A percentile compares a stretch with the other conserved stretches of the same genome.
These are phyloP conservation scores for Syncephalis plumigaleata DNA, from an alignment of 371 early-diverging fungal species.

Conservation along the genomic window DNA sequence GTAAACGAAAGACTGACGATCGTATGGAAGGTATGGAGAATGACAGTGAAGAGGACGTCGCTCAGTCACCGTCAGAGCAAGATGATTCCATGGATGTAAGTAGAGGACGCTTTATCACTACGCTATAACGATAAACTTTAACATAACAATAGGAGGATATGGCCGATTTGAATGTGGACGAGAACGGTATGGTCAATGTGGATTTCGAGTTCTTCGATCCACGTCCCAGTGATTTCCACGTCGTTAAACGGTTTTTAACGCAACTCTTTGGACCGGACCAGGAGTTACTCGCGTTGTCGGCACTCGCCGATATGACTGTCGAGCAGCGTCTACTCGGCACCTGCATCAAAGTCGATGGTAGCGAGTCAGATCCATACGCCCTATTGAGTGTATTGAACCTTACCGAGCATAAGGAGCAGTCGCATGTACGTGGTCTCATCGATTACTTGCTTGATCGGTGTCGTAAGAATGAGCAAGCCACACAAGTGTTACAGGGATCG, in stretches of 20 bases:
- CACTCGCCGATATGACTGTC: slow-evolving; percentile 72
- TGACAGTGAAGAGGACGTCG: too few relatives aligned
- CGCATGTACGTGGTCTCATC: slow-evolving; percentile 18
- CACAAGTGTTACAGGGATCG: too few relatives aligned
- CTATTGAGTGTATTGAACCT: slow-evolving; percentile 65
- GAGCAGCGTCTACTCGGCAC: slow-evolving; percentile 69
- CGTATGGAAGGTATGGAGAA: too few relatives aligned
- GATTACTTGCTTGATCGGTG: background rate
- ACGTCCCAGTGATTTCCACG: slow-evolving; percentile 76
- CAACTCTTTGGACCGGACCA: slow-evolving; percentile 69
- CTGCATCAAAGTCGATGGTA: slow-evolving; percentile 74
- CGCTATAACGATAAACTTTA: too few relatives aligned
- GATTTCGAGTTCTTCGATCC: slow-evolving; percentile 93
- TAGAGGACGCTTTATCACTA: too few relatives aligned
- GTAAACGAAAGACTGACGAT: too few relatives aligned
- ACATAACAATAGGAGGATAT: too few relatives aligned
- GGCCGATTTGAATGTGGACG: too few relatives aligned
- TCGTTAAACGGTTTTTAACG: slow-evolving; percentile 65
- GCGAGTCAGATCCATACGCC: slow-evolving; percentile 84
- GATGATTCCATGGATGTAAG: too few relatives aligned
- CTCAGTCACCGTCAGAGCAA: too few relatives aligned
- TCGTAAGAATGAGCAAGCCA: background rate
- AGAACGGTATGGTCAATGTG: slow-evolving; percentile 36
- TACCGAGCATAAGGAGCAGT: slow-evolving; percentile 42
- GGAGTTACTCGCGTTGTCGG: slow-evolving; percentile 49